Evolutionary conservation across 2,329 filamentous ascomycete species (phyloP), one percentile per base, ranked within the genome.

Genomic region (Botrytis byssoidea): DNA sequence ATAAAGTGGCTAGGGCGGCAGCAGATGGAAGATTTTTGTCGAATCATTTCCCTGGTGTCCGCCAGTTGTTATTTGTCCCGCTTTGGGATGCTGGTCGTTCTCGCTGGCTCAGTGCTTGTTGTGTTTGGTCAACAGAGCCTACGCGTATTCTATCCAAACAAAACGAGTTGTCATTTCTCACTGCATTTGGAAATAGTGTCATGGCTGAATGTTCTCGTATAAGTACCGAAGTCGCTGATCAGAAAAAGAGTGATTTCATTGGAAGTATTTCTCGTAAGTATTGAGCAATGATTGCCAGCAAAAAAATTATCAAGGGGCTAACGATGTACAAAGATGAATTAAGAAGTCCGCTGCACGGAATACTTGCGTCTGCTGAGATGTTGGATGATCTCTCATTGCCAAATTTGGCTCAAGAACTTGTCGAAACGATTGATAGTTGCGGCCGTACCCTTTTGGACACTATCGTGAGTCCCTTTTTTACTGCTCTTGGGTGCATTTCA

Each of bases 251-350:
- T 1, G 87, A 88, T 16, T 89, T 89, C 74, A 88, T 90, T 60
- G 87, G 86, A 1, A 88, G 85, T 42, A 88, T 90, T 75, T 88
- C 86, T 29, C 88, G 90, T 77, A 88, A 89, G 72, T 78, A 89
- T 22, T 82, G 88, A 46, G 9, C 35, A 25, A 61, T 25, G 20
- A 35, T 61, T 35, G 3, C 5, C 59, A 51, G 22, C 0, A 5
- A n/a, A n/a, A n/a, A n/a, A n/a, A 6, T 51, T 51, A 25, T 25
- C 20, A 61, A 37, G 59, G 32, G 32, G 35, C 60, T 63, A n/a
- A 63, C 59, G 22, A 25, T 63, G 2, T 37, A 10, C 22, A 40
- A n/a, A 63, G 60, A 68, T 29, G 65, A 55, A 29, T 29, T 68
- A 14, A 40, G 65, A 3, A 29, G 22, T 6, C 88, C 88, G 0